phyloP scores from a whole-genome alignment of 495 filamentous ascomycete genomes.

The Penicillium coprophilum region DNA sequence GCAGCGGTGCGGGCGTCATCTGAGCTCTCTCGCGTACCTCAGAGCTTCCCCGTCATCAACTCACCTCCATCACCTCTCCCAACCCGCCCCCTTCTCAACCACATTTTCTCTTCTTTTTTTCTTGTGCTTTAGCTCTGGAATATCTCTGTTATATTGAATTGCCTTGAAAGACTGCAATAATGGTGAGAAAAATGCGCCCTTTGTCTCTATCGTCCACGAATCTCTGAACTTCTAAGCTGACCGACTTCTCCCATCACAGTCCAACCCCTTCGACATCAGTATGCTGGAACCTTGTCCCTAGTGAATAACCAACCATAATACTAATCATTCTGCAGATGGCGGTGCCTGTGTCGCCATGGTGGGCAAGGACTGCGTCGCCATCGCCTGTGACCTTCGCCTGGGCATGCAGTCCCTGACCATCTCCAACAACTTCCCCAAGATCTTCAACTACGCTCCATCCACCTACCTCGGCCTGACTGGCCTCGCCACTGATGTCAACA shows the following conservation, averaged over 20 bases:
- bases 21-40: slow-evolving; percentile 38
- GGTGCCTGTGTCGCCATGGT: slow-evolving; percentile 97
- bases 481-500: slow-evolving; percentile 91
- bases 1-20: slow-evolving; percentile 52
- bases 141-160: slow-evolving; percentile 11
- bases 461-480: slow-evolving; percentile 97
- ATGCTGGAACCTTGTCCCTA: slow-evolving; percentile 32
- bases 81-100: slow-evolving; percentile 18
- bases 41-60: slow-evolving; percentile 35
- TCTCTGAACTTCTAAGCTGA: slow-evolving; percentile 33
- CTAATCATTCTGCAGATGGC: slow-evolving; percentile 65
- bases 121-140: slow-evolving; percentile 19
- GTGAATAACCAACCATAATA: slow-evolving; percentile 11
- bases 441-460: slow-evolving; percentile 90
- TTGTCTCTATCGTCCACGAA: slow-evolving; percentile 10
- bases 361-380: slow-evolving; percentile 98
- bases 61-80: slow-evolving; percentile 32
- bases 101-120: slow-evolving; percentile 7
- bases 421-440: slow-evolving; percentile 99
- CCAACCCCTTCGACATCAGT: slow-evolving; percentile 90
- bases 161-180: slow-evolving; percentile 27
- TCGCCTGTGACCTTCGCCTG: slow-evolving; percentile 97
- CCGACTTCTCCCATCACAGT: slow-evolving; percentile 46
- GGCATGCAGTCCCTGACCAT: slow-evolving; percentile 95
- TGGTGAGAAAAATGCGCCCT: slow-evolving; percentile 29